Evolutionary conservation across 805 yeast genomes (phyloP).

Genomic region (Lipomyces yamadae): DNA sequence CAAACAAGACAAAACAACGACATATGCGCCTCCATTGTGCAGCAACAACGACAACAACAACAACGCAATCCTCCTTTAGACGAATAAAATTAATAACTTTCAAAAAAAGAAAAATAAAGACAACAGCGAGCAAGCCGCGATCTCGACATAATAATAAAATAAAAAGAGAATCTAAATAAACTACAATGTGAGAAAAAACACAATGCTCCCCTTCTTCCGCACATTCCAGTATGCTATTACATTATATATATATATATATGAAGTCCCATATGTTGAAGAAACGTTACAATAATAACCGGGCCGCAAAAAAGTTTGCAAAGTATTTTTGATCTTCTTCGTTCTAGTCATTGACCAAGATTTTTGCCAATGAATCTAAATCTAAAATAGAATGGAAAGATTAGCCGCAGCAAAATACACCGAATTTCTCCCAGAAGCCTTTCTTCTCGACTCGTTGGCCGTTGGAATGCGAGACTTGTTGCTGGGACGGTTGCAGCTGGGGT

Average conservation of each 20-base stretch:
- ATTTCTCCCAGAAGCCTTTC: conserved; percentile 43
- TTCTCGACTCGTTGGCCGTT: conserved; percentile 38
- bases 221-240: conserved; percentile 2
- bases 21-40: conserved; percentile 1
- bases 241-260: not conserved
- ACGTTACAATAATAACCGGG: not conserved
- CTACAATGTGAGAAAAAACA: conserved; percentile 1
- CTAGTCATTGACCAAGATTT: not conserved
- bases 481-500: conserved; percentile 34
- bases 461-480: conserved; percentile 26
- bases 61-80: no score
- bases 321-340: not conserved
- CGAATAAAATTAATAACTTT: not conserved
- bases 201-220: not conserved
- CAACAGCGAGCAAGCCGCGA: not conserved
- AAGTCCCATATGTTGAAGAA: not conserved
- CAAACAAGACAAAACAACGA: conserved; percentile 11
- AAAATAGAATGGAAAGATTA: conserved; percentile 22
- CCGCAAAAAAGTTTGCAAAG: not conserved
- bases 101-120: not conserved
- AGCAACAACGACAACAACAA: conserved; percentile 11
- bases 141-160: not conserved
- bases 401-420: conserved; percentile 46
- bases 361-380: not conserved
- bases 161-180: conserved; percentile 5